Base-by-base conservation (phyloP, 192 early-diverging fungal species). In the Coemansia sp. region DNA sequence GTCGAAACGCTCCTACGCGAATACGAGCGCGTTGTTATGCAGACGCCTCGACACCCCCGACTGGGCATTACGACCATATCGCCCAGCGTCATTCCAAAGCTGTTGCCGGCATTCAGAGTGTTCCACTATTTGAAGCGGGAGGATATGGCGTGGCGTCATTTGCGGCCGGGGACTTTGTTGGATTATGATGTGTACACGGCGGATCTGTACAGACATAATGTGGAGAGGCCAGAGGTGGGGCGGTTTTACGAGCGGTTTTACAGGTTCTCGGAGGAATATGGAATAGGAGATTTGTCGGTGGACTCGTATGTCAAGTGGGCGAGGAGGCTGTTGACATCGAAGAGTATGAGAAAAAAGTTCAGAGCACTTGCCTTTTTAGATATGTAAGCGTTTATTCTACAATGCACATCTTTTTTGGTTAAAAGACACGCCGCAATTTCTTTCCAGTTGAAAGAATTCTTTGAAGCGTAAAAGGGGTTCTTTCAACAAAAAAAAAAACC, bases 31-130 rank as follows among this genome's bases (percentile, higher is more conserved):
- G 77, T 79, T 4, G 21, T 78, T 26, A 64, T 66, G 23, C 50
- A 55, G 20, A 48, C 55, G 3, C 47, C 68, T 1, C 34, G 34
- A 2, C 38, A 64, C 31, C 66, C 75, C 16, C 69, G 66, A 0
- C 36, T 79, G 57, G 65, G 69, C 33, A 62, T 81, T 2, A 77
- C 83, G 7, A 74, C 79, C 3, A 80, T 92, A 0, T 77, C 86
- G 10, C 90, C 90, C 2, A 85, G 87, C 43, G 80, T 92, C 0
- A 68, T 92, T 10, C 90, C 90, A 20, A 84, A 77, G 10, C 88
- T 85, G 59, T 69, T 85, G 48, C 90, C 89, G 3, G 72, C 83
- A 0, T 86, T 89, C 58, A 85, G 88, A n/a, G 70, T 89, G 0
- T 85, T 85, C 39, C 67, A 79, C 42, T 90, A 90, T 43, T 25